Base-by-base conservation (phyloP, 2,329 filamentous ascomycete species). In the Monosporascus sp. region DNA sequence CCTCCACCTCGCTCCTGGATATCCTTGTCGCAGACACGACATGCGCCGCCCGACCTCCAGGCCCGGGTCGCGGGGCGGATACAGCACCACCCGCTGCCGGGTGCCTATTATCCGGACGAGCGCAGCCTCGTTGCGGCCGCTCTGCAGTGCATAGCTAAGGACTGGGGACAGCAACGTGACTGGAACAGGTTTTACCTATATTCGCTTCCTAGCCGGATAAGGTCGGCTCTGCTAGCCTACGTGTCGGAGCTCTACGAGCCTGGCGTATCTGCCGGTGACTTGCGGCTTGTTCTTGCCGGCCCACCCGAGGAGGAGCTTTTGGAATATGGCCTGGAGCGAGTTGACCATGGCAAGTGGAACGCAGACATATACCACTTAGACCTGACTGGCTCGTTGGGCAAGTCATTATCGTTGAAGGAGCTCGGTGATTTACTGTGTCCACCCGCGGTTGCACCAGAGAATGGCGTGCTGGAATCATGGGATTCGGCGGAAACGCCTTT, bases 1-100 rank as follows among this genome's bases (percentile, higher is more conserved):
- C 75, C 81, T 25, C 76, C 83, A 22, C 83, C 83, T 2, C 73
- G 73, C 38, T 84, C 80, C 62, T 86, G 83, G 83, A 64, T 74
- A 52, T 58, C 70, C 54, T 60, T 65, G 53, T 70, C 69, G 2
- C 64, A 65, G 37, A 64, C 64, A 37, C 56, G 60, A 22, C 67
- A 66, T 56, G 66, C 66, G 6, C 53, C 60, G 7, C 47, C 60
- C 14, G 48, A 66, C 2, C 36, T 59, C 6, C 57, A 63, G 15
- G 31, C 44, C 5, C 48, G 46, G 34, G 50, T 7, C n/a, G 54
- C 27, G 47, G 50, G 52, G 17, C 50, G 46, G n/a, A 50, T 63
- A 20, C 56, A 55, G 38, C 57, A 60, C 48, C 66, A 58, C 59
- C 61, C 59, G 5, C 62, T 83, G 50, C 80, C 80, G 2, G 77